Evolutionary conservation across 176 grass and related monocot species (phyloP).

Genomic region (Juncus effusus): DNA sequence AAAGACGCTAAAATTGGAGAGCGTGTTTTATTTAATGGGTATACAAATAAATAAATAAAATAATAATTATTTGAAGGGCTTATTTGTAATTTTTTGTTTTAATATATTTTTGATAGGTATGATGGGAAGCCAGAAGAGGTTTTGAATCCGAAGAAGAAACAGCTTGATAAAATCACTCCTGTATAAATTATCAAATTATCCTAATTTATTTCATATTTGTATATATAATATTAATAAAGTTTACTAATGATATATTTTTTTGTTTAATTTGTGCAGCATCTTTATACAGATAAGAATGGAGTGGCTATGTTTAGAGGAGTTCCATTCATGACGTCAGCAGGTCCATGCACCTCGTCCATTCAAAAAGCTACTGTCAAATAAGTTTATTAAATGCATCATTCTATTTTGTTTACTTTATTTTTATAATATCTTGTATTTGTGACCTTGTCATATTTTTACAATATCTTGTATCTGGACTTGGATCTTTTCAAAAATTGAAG

Average conservation of each 20-base stretch:
- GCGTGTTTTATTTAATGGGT: slow-evolving; percentile 82
- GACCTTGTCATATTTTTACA: not conserved
- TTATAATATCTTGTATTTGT: not conserved
- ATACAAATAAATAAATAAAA: slow-evolving; percentile 28
- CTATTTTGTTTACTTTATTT: not conserved
- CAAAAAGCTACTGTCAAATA: slow-evolving; percentile 59
- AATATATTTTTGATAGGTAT: slow-evolving; percentile 39
- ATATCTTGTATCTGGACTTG: not conserved
- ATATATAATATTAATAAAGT: slow-evolving; percentile 1
- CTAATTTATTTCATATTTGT: slow-evolving; percentile 5
- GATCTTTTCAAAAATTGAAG: not conserved
- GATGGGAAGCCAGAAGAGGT: slow-evolving; percentile 86
- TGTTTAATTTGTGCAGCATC: slow-evolving; percentile 43
- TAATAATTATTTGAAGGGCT: not conserved
- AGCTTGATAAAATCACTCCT: slow-evolving; percentile 91
- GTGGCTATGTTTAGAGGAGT: slow-evolving; percentile 64
- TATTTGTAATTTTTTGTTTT: not conserved
- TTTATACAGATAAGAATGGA: slow-evolving; percentile 59
- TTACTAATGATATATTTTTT: slow-evolving; percentile 7
- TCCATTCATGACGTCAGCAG: slow-evolving; percentile 73
- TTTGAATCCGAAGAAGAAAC: slow-evolving; percentile 99
- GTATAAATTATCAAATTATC: slow-evolving; percentile 34
- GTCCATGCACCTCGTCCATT: slow-evolving; percentile 64
- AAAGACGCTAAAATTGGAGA: slow-evolving; percentile 92
- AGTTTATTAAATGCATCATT: slow-evolving; percentile 19